These are phyloP conservation scores for Lenwebbia sp. DNA, from an alignment of 345 rosid species.

Conservation along the genomic window DNA sequence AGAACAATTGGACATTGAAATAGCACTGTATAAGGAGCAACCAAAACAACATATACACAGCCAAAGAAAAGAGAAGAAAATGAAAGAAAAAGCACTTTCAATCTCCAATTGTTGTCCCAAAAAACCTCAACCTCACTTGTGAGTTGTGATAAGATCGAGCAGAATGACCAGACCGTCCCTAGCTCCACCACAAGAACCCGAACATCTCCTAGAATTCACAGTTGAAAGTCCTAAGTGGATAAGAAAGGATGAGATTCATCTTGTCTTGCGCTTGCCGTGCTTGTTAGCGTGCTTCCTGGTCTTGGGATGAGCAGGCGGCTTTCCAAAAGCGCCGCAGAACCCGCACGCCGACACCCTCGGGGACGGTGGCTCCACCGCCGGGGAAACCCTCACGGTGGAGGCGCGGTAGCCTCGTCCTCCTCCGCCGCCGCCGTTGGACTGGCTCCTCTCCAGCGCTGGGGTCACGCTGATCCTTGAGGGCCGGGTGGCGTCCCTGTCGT, in stretches of 20 bases:
- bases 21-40: background rate
- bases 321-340: constrained; percentile 56
- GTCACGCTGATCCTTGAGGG: background rate
- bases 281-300: background rate
- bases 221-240: background rate
- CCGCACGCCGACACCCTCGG: constrained; percentile 84
- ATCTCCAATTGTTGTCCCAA: background rate
- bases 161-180: background rate
- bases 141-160: background rate
- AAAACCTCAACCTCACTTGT: background rate
- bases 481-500: background rate
- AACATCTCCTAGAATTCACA: background rate
- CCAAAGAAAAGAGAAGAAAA: background rate
- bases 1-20: background rate
- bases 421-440: constrained; percentile 34
- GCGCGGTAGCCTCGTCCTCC: constrained; percentile 48
- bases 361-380: constrained; percentile 87
- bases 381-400: constrained; percentile 25
- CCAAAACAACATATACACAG: background rate
- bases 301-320: constrained; percentile 4
- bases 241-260: background rate
- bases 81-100: background rate
- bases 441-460: constrained; percentile 21
- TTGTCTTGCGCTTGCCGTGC: background rate
- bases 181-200: background rate